These are phyloP conservation scores for Russula abietina DNA, from an alignment of 768 basidiomycete genomes.

Conservation along the genomic window DNA sequence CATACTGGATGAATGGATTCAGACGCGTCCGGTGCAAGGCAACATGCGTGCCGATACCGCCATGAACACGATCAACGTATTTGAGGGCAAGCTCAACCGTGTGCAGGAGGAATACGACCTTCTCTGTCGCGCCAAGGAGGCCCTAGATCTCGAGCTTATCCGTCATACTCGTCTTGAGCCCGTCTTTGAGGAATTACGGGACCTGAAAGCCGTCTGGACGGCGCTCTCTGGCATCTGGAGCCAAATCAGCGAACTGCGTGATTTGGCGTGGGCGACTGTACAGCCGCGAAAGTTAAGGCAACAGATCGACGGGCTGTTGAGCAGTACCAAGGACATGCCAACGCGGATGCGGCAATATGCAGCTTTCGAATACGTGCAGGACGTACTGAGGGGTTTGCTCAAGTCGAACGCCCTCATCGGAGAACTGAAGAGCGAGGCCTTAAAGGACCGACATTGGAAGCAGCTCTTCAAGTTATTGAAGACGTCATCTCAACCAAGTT, in stretches of 20 bases:
- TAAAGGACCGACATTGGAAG: slow-evolving; percentile 98
- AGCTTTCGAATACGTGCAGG: slow-evolving; percentile 97
- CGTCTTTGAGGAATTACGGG: slow-evolving; percentile 89
- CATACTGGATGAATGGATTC: slow-evolving; percentile 88
- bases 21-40: slow-evolving; percentile 93
- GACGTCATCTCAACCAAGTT: slow-evolving; percentile 65
- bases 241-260: slow-evolving; percentile 83
- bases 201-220: slow-evolving; percentile 98
- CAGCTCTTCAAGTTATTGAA: slow-evolving; percentile 88
- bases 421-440: slow-evolving; percentile 93
- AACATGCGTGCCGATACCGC: slow-evolving; percentile 94
- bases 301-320: slow-evolving; percentile 83
- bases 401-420: slow-evolving; percentile 88
- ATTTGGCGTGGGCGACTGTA: slow-evolving; percentile 85
- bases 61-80: slow-evolving; percentile 92
- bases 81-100: slow-evolving; percentile 83
- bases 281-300: slow-evolving; percentile 93
- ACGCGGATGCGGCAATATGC: slow-evolving; percentile 98
- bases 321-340: slow-evolving; percentile 98
- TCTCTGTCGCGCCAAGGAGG: slow-evolving; percentile 93
- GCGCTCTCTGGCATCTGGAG: slow-evolving; percentile 96
- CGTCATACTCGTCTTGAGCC: slow-evolving; percentile 89
- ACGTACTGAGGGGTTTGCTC: slow-evolving; percentile 74
- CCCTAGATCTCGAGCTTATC: slow-evolving; percentile 85
- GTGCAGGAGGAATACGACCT: slow-evolving; percentile 95